These are phyloP conservation scores for Microstegium vimineum DNA, from an alignment of 176 grass and related monocot genomes.

Conservation along the genomic window DNA sequence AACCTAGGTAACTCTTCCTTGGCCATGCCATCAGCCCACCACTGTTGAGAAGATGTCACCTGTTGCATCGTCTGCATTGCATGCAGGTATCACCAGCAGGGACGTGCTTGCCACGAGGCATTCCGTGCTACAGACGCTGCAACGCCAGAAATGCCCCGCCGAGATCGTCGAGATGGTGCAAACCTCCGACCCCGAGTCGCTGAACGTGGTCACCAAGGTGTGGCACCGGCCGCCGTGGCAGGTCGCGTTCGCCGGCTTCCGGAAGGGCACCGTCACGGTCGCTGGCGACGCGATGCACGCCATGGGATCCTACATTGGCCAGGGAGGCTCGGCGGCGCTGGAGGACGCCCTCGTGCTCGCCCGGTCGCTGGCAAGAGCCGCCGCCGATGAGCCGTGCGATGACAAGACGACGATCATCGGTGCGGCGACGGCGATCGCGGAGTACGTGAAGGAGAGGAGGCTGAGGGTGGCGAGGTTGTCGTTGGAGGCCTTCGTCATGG, in stretches of 20 bases:
- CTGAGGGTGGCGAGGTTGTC: too few relatives aligned
- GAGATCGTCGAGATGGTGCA: constrained; percentile 30
- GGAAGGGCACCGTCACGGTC: constrained; percentile 35
- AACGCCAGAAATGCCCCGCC: not conserved
- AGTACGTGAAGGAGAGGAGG: too few relatives aligned
- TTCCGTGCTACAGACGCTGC: not conserved
- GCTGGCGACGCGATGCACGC: constrained; percentile 60
- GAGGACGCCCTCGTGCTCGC: constrained; percentile 50
- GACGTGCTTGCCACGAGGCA: not conserved
- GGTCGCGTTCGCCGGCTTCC: constrained; percentile 10
- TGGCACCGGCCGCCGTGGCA: constrained; percentile 41
- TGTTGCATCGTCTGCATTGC: too few relatives aligned
- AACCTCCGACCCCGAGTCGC: constrained; percentile 14
- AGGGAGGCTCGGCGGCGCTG: constrained; percentile 35
- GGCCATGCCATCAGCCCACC: too few relatives aligned
- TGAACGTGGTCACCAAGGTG: not conserved
- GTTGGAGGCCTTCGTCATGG: too few relatives aligned
- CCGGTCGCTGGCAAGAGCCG: constrained; percentile 12
- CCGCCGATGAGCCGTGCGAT: not conserved
- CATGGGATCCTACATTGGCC: constrained; percentile 50
- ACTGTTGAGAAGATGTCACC: too few relatives aligned
- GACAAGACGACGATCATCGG: too few relatives aligned
- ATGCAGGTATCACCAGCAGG: too few relatives aligned
- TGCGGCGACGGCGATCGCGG: too few relatives aligned
- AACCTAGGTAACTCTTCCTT: too few relatives aligned